Evolutionary conservation across 2,329 filamentous ascomycete genomes (phyloP).

Genomic region (Neofusicoccum umdonicola): DNA sequence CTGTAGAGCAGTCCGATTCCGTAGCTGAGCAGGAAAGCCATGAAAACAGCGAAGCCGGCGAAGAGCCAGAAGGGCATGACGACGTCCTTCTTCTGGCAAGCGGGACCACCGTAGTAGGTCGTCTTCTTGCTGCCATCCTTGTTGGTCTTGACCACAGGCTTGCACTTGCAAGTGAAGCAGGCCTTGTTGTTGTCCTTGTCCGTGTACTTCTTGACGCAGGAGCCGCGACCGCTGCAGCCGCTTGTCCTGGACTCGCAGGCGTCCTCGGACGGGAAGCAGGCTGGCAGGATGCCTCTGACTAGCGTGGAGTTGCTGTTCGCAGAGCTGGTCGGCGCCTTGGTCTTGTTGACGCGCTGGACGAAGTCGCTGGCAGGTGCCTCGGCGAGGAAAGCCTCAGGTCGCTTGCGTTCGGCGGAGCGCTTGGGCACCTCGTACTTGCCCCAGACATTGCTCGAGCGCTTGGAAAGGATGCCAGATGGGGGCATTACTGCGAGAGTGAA

Average conservation of each 20-base stretch:
- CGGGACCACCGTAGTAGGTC: constrained; percentile 76
- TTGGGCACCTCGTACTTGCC: constrained; percentile 29
- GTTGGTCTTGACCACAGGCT: constrained; percentile 53
- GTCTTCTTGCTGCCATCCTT: constrained; percentile 57
- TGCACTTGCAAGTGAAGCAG: constrained; percentile 81
- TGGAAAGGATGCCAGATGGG: constrained; percentile 27
- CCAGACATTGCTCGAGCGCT: constrained; percentile 35
- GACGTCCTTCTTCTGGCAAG: constrained; percentile 89
- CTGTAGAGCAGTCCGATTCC: constrained; percentile 76
- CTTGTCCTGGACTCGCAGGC: constrained; percentile 69
- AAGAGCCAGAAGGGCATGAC: constrained; percentile 89
- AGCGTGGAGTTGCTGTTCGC: constrained; percentile 18
- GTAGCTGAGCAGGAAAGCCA: constrained; percentile 67
- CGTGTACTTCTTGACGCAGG: constrained; percentile 67
- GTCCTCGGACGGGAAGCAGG: constrained; percentile 71
- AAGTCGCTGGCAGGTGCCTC: constrained; percentile 6
- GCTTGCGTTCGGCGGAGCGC: constrained; percentile 8
- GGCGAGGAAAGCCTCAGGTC: constrained; percentile 9
- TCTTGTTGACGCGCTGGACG: constrained; percentile 24
- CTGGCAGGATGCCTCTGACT: constrained; percentile 57
- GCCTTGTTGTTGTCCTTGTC: constrained; percentile 44
- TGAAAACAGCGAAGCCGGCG: constrained; percentile 66
- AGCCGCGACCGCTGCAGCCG: constrained; percentile 79
- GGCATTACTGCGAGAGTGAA: constrained; percentile 40
- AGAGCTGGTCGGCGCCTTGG: constrained; percentile 26